phyloP scores from a whole-genome alignment of 169 alveolate species.

The Cryptosporidium viatorum region DNA sequence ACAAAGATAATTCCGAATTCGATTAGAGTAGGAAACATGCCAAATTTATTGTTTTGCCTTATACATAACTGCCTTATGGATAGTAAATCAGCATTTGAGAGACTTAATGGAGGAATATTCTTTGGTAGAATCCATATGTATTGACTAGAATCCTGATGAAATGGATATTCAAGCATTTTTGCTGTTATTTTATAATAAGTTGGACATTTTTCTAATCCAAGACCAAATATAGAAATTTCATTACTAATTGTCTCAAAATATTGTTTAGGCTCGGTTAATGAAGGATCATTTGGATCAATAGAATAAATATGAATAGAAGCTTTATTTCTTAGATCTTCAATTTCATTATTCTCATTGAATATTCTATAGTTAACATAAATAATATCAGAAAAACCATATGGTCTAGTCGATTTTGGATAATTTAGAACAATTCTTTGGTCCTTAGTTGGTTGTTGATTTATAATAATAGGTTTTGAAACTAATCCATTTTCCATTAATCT shows the following conservation, averaged over 20 bases:
- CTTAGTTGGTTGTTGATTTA: neutral
- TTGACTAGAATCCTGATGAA: constrained; percentile 36
- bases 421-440: constrained; percentile 10
- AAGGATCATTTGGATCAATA: constrained; percentile 22
- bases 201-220: constrained; percentile 22
- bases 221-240: constrained; percentile 20
- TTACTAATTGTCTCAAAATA: constrained; percentile 4
- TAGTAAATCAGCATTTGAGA: constrained; percentile 14
- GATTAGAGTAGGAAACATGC: constrained; percentile 32
- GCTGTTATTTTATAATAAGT: constrained; percentile 11
- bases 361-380: constrained; percentile 31
- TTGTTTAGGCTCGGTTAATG: constrained; percentile 17
- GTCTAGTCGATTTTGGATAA: constrained; percentile 42
- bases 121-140: constrained; percentile 60
- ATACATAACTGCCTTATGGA: constrained; percentile 25
- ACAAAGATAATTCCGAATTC: constrained; percentile 10
- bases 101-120: neutral
- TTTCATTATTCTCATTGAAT: neutral
- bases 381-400: constrained; percentile 41
- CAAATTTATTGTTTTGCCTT: constrained; percentile 50
- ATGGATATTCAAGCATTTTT: constrained; percentile 16
- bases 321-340: neutral
- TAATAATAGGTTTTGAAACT: constrained; percentile 45
- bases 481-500: constrained; percentile 32
- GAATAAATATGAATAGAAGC: constrained; percentile 55